Evolutionary conservation across 2,329 filamentous ascomycete species (phyloP), one percentile per base, ranked within the genome.

Genomic region (Helicocarpus griseus): DNA sequence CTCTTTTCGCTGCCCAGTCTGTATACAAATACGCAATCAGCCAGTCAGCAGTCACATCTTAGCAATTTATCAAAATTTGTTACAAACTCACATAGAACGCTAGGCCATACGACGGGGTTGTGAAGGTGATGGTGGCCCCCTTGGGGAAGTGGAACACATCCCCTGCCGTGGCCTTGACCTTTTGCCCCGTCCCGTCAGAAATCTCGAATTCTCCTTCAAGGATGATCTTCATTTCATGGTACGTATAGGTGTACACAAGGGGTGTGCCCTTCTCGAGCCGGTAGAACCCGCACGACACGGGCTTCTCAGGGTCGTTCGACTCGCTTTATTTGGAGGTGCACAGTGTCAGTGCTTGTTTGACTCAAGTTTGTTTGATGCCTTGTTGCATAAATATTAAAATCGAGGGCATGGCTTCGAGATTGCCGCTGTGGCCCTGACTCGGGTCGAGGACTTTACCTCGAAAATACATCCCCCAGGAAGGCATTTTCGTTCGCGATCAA

Each of bases 161-260:
- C 0, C 83, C 83, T 6, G 77, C 73, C 29, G 69, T 73, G 7
- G 79, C 83, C 48, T 76, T 74, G 22, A 82, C 80, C 57, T 75
- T 69, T 58, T 78, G 73, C 35, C 82, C 83, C 1, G 79, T 79
- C 63, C 78, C 77, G 57, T 86, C 83, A 28, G 72, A 73, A 60
- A 86, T 84, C 55, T 80, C 77, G 61, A 82, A 85, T 57, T 78
- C 74, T 13, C 83, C 83, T 59, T 86, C 82, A 8, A 86, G 68
- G 56, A 87, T 82, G 62, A 86, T 83, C 72, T 86, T 86, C 79
- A 85, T 84, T 72, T 86, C 83, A 61, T 86, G 78, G 67, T 86
- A 86, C 38, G 74, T 80, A 68, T 86, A 86, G 29, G 76, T 79
- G 70, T 86, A 86, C 7, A 81, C 79, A 17, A 87, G 74, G 1